A percentile compares a stretch with the other conserved stretches of the same genome.
Evolutionary conservation across 495 filamentous ascomycete genomes (phyloP).

Genomic region (Aspergillus cristatus): DNA sequence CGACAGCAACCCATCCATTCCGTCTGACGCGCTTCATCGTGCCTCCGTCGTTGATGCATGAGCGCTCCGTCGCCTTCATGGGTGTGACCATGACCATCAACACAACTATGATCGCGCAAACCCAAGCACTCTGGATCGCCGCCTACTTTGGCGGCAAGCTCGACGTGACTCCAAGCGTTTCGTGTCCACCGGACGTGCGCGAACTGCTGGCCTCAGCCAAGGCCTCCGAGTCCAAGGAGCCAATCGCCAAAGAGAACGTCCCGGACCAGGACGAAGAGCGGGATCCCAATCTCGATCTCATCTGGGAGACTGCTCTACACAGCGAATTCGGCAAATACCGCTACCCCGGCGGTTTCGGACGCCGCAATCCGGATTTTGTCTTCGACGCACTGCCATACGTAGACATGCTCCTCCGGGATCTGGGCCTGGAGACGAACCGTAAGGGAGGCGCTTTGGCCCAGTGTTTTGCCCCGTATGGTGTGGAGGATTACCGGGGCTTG

Average conservation of each 20-base stretch:
- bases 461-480: conserved; percentile 46
- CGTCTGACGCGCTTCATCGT: conserved; percentile 63
- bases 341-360: conserved; percentile 55
- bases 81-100: conserved; percentile 57
- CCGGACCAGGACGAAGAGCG: conserved; percentile 3
- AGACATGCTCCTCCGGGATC: conserved; percentile 58
- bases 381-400: conserved; percentile 74
- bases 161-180: conserved; percentile 15
- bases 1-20: conserved; percentile 30
- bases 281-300: conserved; percentile 24
- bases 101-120: conserved; percentile 53
- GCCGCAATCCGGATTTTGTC: conserved; percentile 58
- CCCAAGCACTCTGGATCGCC: conserved; percentile 63
- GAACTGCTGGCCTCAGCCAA: background rate
- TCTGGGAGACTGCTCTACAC: conserved; percentile 53
- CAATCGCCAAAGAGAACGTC: conserved; percentile 5
- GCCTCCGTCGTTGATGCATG: conserved; percentile 46
- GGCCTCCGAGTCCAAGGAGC: conserved; percentile 8
- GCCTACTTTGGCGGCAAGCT: conserved; percentile 50
- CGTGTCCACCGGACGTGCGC: conserved; percentile 13
- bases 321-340: conserved; percentile 62
- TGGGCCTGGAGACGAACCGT: conserved; percentile 43
- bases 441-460: conserved; percentile 39
- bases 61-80: conserved; percentile 56
- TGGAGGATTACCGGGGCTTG: conserved; percentile 52